Base-by-base conservation (phyloP, 1,139 yeast species). In the Lodderomyces metapsilosis region DNA sequence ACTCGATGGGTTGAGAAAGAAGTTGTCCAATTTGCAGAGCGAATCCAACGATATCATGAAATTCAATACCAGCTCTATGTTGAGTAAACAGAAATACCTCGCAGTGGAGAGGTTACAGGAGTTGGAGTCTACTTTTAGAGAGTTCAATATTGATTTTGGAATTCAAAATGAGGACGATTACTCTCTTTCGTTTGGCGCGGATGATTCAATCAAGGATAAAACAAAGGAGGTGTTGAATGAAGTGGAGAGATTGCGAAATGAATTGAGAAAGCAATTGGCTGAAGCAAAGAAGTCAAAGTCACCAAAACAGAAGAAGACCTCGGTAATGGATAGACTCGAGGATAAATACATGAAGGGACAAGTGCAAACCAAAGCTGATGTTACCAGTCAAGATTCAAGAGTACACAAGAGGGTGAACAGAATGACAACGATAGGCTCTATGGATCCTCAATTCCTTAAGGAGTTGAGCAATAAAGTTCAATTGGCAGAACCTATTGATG, bases 21-120 rank as follows among this genome's bases (percentile, higher is more conserved):
- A 80, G 51, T 62, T 85, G 34, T 73, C 82, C 5, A 71, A 74
- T 8, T 64, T 85, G 34, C 92, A 85, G 58, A 73, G 73, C 40
- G 91, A 85, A 56, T 82, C 89, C 1, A 85, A 85, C 57, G 88
- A 82, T 50, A 80, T 85, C 37, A 70, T 85, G 64, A 85, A 84
- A 55, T 79, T 73, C 52, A 84, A 82, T 58, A 76, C 81, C 46
- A 75, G 75, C 48, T 81, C 85, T 38, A 60, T 78, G 59, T 72
- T 80, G 58, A 67, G 71, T 37, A 75, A 77, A 47, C 84, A 81
- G 53, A 84, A 78, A 53, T 58, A 66, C 38, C 69, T 78, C 57
- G 92, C 92, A 0, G 68, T 83, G 71, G 85, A 82, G 43, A 70
- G 92, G 51, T 67, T 85, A 45, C 71, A 76, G 31, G 85, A 81